Percentiles rank a stretch among this genome's conserved stretches.
Evolutionary conservation across 2,329 filamentous ascomycete species (phyloP).

Genomic region (Verticillium isaacii): DNA sequence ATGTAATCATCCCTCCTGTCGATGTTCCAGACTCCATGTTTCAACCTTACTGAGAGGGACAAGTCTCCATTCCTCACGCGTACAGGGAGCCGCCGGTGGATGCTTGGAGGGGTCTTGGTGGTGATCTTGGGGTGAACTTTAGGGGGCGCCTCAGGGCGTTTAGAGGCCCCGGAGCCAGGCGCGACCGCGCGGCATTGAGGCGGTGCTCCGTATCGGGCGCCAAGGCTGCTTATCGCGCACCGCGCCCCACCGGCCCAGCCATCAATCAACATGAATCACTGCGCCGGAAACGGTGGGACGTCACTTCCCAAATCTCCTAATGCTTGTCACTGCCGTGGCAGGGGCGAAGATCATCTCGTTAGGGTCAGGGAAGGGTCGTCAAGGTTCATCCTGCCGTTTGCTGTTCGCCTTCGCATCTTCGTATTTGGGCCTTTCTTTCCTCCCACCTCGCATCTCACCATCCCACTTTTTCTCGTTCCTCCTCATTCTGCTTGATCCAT

Average conservation of each 20-base stretch:
- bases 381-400: not conserved
- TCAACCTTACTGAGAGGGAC: not conserved
- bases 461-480: not conserved
- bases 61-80: not conserved
- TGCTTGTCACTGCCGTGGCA: not conserved
- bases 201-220: not conserved
- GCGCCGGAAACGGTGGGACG: not conserved
- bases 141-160: not conserved
- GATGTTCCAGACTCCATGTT: not conserved
- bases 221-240: not conserved
- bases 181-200: not conserved
- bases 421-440: not conserved
- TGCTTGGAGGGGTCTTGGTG: not conserved
- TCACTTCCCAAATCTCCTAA: not conserved
- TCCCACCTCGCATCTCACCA: not conserved
- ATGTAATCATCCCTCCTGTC: not conserved
- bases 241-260: not conserved
- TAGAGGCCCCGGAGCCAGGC: not conserved
- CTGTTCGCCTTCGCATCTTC: not conserved
- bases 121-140: not conserved
- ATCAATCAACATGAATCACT: not conserved
- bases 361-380: not conserved
- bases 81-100: not conserved
- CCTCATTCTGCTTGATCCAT: not conserved
- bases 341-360: not conserved